phyloP scores from a whole-genome alignment of 208 protist species.

The Trypanosomatidae sp. region DNA sequence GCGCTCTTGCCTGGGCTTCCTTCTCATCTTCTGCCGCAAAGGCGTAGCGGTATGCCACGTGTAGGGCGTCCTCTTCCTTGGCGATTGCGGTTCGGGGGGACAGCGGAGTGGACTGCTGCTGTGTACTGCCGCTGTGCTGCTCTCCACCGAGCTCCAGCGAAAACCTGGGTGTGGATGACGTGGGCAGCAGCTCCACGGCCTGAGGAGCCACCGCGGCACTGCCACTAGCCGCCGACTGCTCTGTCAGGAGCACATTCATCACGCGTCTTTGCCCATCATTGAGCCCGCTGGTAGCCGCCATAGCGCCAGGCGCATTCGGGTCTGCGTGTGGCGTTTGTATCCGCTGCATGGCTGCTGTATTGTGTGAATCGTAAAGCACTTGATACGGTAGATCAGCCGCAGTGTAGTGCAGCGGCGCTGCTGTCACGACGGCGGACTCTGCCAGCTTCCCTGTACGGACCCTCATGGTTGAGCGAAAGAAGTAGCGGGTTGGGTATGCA shows the following conservation, averaged over 20 bases:
- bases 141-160: not conserved
- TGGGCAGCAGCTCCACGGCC: conserved; percentile 21
- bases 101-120: conserved; percentile 1
- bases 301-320: not conserved
- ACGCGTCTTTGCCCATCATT: conserved; percentile 9
- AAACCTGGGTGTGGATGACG: not conserved
- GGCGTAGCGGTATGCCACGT: conserved; percentile 27
- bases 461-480: conserved; percentile 11
- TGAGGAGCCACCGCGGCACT: conserved; percentile 8
- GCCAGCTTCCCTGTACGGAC: not conserved
- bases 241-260: conserved; percentile 21
- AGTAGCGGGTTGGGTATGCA: conserved; percentile 30
- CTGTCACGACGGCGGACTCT: not conserved
- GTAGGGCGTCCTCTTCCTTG: conserved; percentile 27
- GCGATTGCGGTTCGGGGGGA: conserved; percentile 19
- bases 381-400: conserved; percentile 15
- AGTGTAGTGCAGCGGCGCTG: not conserved
- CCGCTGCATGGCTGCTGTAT: not conserved
- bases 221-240: not conserved
- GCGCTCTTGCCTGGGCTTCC: not conserved
- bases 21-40: conserved; percentile 4
- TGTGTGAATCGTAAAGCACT: conserved; percentile 8
- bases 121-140: not conserved
- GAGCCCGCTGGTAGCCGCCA: not conserved
- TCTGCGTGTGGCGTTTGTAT: not conserved